phyloP scores from a whole-genome alignment of 768 basidiomycete species.

The Hericium erinaceus region DNA sequence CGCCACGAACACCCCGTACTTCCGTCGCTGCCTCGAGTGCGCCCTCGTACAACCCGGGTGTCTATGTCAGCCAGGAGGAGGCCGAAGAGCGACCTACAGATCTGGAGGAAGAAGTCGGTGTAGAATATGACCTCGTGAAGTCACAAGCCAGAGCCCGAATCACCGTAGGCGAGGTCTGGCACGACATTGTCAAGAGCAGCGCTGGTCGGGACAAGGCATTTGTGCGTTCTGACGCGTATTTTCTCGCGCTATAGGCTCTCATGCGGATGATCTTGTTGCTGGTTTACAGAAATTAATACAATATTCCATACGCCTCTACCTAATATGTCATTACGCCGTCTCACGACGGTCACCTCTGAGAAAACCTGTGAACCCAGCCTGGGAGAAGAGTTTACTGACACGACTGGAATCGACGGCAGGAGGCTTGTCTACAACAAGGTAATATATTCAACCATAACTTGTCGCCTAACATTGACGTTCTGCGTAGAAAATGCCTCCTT shows the following conservation, averaged over 20 bases:
- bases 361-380: conserved; percentile 34
- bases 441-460: background rate
- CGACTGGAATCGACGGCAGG: conserved; percentile 55
- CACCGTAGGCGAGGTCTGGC: conserved; percentile 62
- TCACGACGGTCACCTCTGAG: conserved; percentile 38
- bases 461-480: background rate
- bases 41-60: conserved; percentile 23
- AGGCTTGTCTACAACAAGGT: conserved; percentile 74
- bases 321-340: conserved; percentile 56
- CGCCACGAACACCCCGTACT: conserved; percentile 65
- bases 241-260: background rate
- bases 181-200: conserved; percentile 69
- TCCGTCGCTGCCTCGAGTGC: conserved; percentile 26
- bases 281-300: conserved; percentile 71
- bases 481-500: conserved; percentile 62
- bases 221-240: conserved; percentile 35
- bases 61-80: conserved; percentile 32
- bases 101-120: conserved; percentile 23
- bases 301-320: conserved; percentile 68
- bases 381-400: conserved; percentile 47
- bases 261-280: background rate
- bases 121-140: conserved; percentile 22
- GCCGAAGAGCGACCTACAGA: conserved; percentile 15
- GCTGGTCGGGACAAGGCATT: conserved; percentile 80
- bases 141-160: conserved; percentile 35